These are phyloP conservation scores for Middelhovenomyces tepae DNA, from an alignment of 805 yeast species.

Conservation along the genomic window DNA sequence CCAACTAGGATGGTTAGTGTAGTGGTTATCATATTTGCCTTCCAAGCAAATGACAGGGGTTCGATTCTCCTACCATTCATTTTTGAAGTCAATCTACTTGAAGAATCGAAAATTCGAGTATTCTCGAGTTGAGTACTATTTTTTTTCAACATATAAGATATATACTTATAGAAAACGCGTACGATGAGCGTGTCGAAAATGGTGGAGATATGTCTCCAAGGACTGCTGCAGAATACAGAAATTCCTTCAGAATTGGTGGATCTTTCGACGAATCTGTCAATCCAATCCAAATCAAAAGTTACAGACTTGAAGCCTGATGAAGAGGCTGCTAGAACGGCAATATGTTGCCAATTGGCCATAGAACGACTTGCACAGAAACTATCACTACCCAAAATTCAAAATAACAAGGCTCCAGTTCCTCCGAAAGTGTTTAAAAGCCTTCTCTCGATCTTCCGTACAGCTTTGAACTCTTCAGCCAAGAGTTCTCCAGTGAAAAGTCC, in stretches of 20 bases:
- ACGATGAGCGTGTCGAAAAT: too few relatives aligned
- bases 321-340: constrained; percentile 16
- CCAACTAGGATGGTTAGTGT: constrained; percentile 75
- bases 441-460: constrained; percentile 14
- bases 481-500: constrained; percentile 1
- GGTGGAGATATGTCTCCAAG: too few relatives aligned
- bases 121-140: too few relatives aligned
- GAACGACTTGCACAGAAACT: constrained; percentile 12
- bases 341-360: constrained; percentile 19
- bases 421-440: constrained; percentile 15
- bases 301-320: constrained; percentile 16
- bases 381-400: constrained; percentile 11
- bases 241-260: constrained; percentile 10
- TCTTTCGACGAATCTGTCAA: constrained; percentile 4
- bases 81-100: too few relatives aligned
- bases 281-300: constrained; percentile 13
- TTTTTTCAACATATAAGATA: too few relatives aligned
- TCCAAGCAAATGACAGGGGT: constrained; percentile 93
- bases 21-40: constrained; percentile 89
- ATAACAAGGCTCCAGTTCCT: constrained; percentile 16
- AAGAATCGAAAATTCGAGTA: too few relatives aligned
- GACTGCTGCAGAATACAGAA: too few relatives aligned
- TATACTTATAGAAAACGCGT: too few relatives aligned
- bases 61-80: constrained; percentile 81
- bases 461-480: background rate